Base-by-base conservation (phyloP, 1,139 yeast species). In the Diutina pseudorugosa region DNA sequence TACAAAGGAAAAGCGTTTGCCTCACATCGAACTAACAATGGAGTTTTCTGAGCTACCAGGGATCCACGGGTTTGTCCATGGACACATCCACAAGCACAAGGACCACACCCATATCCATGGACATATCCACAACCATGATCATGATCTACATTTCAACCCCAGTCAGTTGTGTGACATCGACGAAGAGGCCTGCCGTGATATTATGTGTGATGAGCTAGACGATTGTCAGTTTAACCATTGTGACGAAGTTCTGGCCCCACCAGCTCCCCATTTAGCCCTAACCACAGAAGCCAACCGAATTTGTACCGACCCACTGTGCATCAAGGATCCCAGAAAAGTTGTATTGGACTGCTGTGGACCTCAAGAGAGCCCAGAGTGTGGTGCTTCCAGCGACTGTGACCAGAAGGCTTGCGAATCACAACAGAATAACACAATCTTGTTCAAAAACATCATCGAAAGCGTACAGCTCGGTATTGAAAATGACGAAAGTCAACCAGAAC, bases 41-140 rank as follows among this genome's bases (percentile, higher is more conserved):
- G 40, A 45, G 23, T 25, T 45, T n/a, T 14, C 30, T 11, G 47
- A 43, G 2, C 16, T 21, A 14, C 40, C 49, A 8, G 49, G 49
- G 8, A 69, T 74, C 18, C 79, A 78, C 57, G 85, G 85, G 16
- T 73, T 77, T 50, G 83, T 82, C 18, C 87, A 82, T 64, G 87
- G 87, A 1, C 87, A 82, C 60, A 80, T 82, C 40, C 87, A 82
- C 63, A 79, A 77, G 59, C 84, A 80, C 60, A 72, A 75, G 56
- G 79, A 80, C 59, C 80, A 82, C 60, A 80, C 85, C 8, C 83
- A 81, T 58, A 80, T 82, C 21, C 88, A 82, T 61, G 88, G 87
- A 2, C 87, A 82, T 61, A 78, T 82, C 42, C 88, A 82, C 59
- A 79, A 73, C 55, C 77, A 72, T 53, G 76, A 72, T 54, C 74